Base-by-base conservation (phyloP, 1,284 basidiomycete species). In the Gomphus bonarii region DNA sequence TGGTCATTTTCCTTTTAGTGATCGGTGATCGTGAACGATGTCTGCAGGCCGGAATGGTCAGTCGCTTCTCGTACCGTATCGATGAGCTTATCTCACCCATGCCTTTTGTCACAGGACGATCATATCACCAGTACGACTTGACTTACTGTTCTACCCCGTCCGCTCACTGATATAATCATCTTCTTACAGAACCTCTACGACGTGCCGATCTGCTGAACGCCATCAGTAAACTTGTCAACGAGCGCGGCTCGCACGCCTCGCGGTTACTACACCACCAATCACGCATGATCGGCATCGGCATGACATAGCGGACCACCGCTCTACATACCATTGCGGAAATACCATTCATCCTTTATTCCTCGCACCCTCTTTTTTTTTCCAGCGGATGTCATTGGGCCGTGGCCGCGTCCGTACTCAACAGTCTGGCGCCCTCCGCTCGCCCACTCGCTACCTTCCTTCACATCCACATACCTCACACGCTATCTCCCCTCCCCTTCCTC, bases 1-100 rank as follows among this genome's bases (percentile, higher is more conserved):
- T 30, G 7, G 25, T 30, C 14, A 10, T 20, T 25, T 44, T 25
- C 3, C 12, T 48, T 48, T 42, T 47, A 81, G 94, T 97, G 94
- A 92, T 97, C 66, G 94, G 94, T 64, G 94, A 97, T 69, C 82
- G 92, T 58, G 94, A 97, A 70, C 78, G 92, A 58, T 97, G 92
- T 70, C 73, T 97, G 65, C 85, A 92, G 65, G 93, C 92, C 11
- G 94, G 93, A 62, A 92, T 92, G 90, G 77, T 75, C 58, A 58
- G 73, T 68, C 28, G 10, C 18, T 16, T 42, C 12, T 28, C 31
- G 20, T 14, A 36, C n/a, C n/a, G n/a, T n/a, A n/a, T 18, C 22
- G 51, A 6, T 49, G 3, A 5, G 11, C n/a, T 20, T 20, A 20
- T 33, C 14, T 42, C 30, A 52, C 40, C 9, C 16, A 52, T 48